These are phyloP conservation scores for Schizothecium vesticola DNA, from an alignment of 495 filamentous ascomycete species.

Conservation along the genomic window DNA sequence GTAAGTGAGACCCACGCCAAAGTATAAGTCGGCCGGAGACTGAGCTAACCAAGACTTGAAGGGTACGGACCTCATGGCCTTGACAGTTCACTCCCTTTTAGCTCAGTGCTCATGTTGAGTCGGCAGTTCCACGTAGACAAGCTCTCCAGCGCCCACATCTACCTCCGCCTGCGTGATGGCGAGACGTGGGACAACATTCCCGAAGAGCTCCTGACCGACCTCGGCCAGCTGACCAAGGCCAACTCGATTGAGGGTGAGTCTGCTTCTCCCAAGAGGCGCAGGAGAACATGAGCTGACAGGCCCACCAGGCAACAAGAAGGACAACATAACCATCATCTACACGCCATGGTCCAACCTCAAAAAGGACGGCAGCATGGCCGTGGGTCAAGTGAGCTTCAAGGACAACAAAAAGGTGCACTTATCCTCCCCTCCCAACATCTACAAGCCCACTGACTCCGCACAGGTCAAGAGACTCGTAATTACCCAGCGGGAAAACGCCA, in stretches of 20 bases:
- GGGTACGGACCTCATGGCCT: neutral
- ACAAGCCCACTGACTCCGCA: neutral
- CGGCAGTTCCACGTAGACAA: constrained; percentile 94
- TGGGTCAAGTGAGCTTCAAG: constrained; percentile 91
- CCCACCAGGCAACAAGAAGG: constrained; percentile 76
- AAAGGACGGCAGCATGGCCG: constrained; percentile 95
- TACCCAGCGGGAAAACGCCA: constrained; percentile 69
- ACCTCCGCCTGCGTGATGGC: constrained; percentile 76
- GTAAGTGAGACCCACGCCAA: constrained; percentile 43
- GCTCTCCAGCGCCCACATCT: constrained; percentile 92
- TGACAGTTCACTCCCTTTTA: neutral
- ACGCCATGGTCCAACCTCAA: constrained; percentile 96
- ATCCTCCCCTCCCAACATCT: neutral
- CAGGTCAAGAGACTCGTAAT: constrained; percentile 73
- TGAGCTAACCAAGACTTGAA: neutral
- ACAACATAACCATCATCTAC: constrained; percentile 93
- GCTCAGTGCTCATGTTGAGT: neutral
- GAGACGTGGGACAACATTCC: constrained; percentile 83
- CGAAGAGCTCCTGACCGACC: constrained; percentile 70
- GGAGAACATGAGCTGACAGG: neutral
- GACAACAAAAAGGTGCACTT: constrained; percentile 59
- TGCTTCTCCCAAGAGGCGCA: neutral
- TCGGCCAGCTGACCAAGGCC: constrained; percentile 92
- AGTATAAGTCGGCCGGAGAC: neutral
- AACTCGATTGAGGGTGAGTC: constrained; percentile 81